Base-by-base conservation (phyloP, 2,329 filamentous ascomycete species). In the Pezicula rhizophila region DNA sequence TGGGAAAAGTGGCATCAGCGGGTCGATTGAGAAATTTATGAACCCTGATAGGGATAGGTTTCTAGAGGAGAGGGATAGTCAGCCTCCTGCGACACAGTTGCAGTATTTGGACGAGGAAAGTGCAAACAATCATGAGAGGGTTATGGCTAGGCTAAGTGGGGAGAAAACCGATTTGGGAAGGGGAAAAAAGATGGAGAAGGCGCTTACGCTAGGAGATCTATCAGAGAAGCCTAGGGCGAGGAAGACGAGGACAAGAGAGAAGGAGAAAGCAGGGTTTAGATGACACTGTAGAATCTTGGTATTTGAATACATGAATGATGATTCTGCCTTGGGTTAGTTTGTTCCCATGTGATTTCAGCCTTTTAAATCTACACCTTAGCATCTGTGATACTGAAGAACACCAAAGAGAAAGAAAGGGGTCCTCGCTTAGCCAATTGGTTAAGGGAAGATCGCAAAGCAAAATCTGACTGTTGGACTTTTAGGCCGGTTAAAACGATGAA, bases 91-190 rank as follows among this genome's bases (percentile, higher is more conserved):
- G 18, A 65, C 62, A 11, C 63, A 65, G 41, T 15, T 66, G 18
- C 54, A 58, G 28, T 66, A 65, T 35, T 53, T 60, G n/a, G 64
- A 66, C 52, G 53, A 56, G 4, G 63, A 63, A 18, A 59, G 59
- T 23, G 56, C 55, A 7, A 59, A 59, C 23, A 56, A 59, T 18
- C 53, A 57, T 23, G 55, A 62, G 38, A 48, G 52, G 14, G 54
- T 63, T 2, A 55, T 60, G 52, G 63, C 63, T 12, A 58, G 57
- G 34, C 62, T 65, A 60, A 54, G 51, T 25, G 64, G 63, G 1
- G 59, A 63, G 43, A 60, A 55, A 56, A 23, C 41, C 45, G 20
- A 52, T 12, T 12, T 45, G 45, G 55, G 47, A 50, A 54, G 20
- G 38, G 38, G 33, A 23, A 45, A 33, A 23, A 53, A 42, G 33